Percentiles rank a stretch among this genome's conserved stretches.
Conservation (phyloP, 1,284 basidiomycete genomes). For the Trametes hirsuta region DNA sequence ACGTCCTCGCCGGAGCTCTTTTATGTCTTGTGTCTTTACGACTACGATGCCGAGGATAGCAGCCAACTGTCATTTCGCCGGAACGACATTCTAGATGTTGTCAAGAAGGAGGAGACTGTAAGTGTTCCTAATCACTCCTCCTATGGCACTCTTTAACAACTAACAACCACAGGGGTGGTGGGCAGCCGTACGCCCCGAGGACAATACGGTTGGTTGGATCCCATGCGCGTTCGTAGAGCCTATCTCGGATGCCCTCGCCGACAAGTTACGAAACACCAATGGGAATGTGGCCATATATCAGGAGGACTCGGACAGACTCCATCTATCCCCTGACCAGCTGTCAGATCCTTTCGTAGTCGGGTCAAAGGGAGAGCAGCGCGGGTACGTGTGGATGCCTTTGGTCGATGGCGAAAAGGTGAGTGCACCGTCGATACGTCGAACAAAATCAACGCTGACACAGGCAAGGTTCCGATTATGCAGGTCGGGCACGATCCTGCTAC, state of each 20-base stretch:
- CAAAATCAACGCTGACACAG: not conserved
- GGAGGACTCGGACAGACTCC: slow-evolving; percentile 34
- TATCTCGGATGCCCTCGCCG: slow-evolving; percentile 34
- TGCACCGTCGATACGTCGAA: not conserved
- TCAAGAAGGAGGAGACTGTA: slow-evolving; percentile 63
- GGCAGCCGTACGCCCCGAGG: slow-evolving; percentile 66
- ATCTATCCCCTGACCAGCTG: slow-evolving; percentile 13
- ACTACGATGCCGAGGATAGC: slow-evolving; percentile 63
- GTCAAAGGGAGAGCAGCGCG: slow-evolving; percentile 20
- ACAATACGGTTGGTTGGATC: slow-evolving; percentile 68
- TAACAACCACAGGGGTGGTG: slow-evolving; percentile 62
- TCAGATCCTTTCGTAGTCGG: slow-evolving; percentile 17
- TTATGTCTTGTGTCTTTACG: slow-evolving; percentile 66
- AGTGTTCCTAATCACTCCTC: slow-evolving; percentile 1
- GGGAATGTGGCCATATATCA: slow-evolving; percentile 48
- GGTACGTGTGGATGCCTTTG: slow-evolving; percentile 30
- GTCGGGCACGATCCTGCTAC: slow-evolving; percentile 9
- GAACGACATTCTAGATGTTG: slow-evolving; percentile 67
- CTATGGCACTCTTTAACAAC: not conserved
- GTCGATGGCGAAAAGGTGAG: slow-evolving; percentile 23
- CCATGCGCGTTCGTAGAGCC: slow-evolving; percentile 45
- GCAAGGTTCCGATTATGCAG: slow-evolving; percentile 22
- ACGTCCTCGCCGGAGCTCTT: slow-evolving; percentile 31
- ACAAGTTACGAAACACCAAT: slow-evolving; percentile 41
- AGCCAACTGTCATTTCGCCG: slow-evolving; percentile 64